Evolutionary conservation across 2,329 filamentous ascomycete genomes (phyloP).

Genomic region (Paraphaeosphaeria minitans): DNA sequence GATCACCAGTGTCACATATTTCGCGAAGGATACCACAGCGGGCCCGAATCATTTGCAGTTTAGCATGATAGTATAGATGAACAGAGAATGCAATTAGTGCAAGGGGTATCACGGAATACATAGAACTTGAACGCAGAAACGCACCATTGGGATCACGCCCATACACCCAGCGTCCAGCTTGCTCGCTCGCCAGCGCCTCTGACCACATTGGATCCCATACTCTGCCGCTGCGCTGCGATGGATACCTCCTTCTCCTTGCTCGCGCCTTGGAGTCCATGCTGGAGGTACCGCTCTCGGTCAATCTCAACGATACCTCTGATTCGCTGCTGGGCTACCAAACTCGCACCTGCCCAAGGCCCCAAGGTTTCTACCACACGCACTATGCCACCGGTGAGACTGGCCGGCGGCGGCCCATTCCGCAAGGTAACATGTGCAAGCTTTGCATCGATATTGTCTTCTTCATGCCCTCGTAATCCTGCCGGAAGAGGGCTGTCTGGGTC

Average conservation of each 20-base stretch:
- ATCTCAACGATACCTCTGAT: conserved; percentile 71
- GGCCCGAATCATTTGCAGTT: conserved; percentile 16
- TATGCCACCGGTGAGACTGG: conserved; percentile 57
- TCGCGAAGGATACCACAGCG: conserved; percentile 49
- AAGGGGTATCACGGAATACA: conserved; percentile 5
- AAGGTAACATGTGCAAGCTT: conserved; percentile 59
- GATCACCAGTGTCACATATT: conserved; percentile 64
- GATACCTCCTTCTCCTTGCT: conserved; percentile 65
- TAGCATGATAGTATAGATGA: background rate
- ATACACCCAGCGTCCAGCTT: conserved; percentile 48
- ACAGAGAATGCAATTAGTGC: background rate
- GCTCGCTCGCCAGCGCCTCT: conserved; percentile 40
- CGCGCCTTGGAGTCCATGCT: conserved; percentile 68
- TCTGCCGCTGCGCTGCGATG: conserved; percentile 63
- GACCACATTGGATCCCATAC: conserved; percentile 60
- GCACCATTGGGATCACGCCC: conserved; percentile 33
- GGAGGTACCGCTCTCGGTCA: conserved; percentile 73
- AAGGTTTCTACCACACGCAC: conserved; percentile 71
- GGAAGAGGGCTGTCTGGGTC: conserved; percentile 24
- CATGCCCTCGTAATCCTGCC: conserved; percentile 54
- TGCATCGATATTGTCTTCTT: conserved; percentile 63
- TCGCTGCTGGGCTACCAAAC: conserved; percentile 70
- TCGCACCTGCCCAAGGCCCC: conserved; percentile 76
- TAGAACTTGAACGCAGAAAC: background rate
- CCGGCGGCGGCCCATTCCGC: conserved; percentile 46